A percentile compares a stretch with the other conserved stretches of the same genome.
phyloP scores from a whole-genome alignment of 768 basidiomycete genomes.

The Panus rudis region DNA sequence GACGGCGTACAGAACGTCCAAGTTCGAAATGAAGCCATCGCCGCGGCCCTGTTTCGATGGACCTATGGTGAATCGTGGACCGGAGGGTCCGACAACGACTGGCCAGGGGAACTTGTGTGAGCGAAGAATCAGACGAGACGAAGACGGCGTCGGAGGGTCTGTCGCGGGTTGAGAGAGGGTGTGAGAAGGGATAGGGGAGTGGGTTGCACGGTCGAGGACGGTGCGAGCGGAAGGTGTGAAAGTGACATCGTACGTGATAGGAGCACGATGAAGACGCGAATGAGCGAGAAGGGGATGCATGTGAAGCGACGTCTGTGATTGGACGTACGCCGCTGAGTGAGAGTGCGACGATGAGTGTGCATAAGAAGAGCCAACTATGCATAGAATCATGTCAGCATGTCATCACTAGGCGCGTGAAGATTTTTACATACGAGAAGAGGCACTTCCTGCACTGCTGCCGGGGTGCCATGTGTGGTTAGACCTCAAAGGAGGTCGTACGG shows the following conservation, averaged over 20 bases:
- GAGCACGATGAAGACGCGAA: constrained; percentile 48
- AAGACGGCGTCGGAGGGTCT: constrained; percentile 44
- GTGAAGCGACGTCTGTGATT: constrained; percentile 34
- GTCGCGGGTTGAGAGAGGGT: constrained; percentile 60
- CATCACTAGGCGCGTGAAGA: constrained; percentile 3
- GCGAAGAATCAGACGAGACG: constrained; percentile 42
- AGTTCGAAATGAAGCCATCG: constrained; percentile 40
- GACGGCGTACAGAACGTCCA: constrained; percentile 56
- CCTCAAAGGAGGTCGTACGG: constrained; percentile 40
- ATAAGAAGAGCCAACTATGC: constrained; percentile 19
- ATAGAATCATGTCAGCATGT: constrained; percentile 13
- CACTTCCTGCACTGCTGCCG: constrained; percentile 31
- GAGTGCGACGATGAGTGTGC: constrained; percentile 12
- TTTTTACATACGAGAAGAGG: constrained; percentile 35
- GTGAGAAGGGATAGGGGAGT: constrained; percentile 44
- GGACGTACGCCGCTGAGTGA: constrained; percentile 16
- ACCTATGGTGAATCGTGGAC: constrained; percentile 24
- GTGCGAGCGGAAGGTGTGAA: constrained; percentile 52
- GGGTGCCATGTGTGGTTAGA: constrained; percentile 42
- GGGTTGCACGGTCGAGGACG: constrained; percentile 49
- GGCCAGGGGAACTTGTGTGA: constrained; percentile 59
- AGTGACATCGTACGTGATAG: constrained; percentile 54
- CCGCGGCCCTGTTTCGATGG: constrained; percentile 16
- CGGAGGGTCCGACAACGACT: constrained; percentile 37
- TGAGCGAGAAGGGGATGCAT: constrained; percentile 62